Evolutionary conservation across 75 land plant species (phyloP).

Genomic region (Adiantum capillusveneris): DNA sequence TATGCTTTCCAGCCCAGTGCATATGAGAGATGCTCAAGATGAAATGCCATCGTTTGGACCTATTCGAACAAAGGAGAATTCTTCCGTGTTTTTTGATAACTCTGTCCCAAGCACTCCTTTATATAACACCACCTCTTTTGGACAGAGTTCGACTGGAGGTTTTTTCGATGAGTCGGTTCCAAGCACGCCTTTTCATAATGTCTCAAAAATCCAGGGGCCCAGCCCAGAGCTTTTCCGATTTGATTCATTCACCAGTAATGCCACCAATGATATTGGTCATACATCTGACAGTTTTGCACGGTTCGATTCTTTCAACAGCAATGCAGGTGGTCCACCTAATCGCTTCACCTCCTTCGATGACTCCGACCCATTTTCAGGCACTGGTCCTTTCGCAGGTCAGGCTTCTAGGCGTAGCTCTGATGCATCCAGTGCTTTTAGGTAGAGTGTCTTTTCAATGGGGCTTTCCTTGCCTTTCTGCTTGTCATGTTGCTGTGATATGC

Average conservation of each 20-base stretch:
- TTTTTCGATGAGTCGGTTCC: slow-evolving; percentile 21
- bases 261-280: slow-evolving; percentile 23
- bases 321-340: slow-evolving; percentile 1
- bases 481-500: too few relatives aligned
- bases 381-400: slow-evolving; percentile 22
- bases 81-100: slow-evolving; percentile 23
- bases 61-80: slow-evolving; percentile 8
- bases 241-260: slow-evolving; percentile 55
- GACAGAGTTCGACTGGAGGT: slow-evolving; percentile 16
- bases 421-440: slow-evolving; percentile 47
- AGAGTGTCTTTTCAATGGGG: too few relatives aligned
- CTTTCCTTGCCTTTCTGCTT: too few relatives aligned
- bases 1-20: not conserved
- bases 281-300: slow-evolving; percentile 29
- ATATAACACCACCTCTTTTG: slow-evolving; percentile 15
- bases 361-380: slow-evolving; percentile 62
- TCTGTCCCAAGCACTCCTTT: slow-evolving; percentile 23
- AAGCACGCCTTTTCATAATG: slow-evolving; percentile 18
- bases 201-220: slow-evolving; percentile 15
- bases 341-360: slow-evolving; percentile 51
- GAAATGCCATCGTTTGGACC: slow-evolving; percentile 14
- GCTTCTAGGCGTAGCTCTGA: slow-evolving; percentile 42
- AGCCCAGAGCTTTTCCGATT: slow-evolving; percentile 14
- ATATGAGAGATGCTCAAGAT: not conserved
- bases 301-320: slow-evolving; percentile 52